Conservation (phyloP, 768 basidiomycete species). For the Rhodosporidiobolus odoratus region DNA sequence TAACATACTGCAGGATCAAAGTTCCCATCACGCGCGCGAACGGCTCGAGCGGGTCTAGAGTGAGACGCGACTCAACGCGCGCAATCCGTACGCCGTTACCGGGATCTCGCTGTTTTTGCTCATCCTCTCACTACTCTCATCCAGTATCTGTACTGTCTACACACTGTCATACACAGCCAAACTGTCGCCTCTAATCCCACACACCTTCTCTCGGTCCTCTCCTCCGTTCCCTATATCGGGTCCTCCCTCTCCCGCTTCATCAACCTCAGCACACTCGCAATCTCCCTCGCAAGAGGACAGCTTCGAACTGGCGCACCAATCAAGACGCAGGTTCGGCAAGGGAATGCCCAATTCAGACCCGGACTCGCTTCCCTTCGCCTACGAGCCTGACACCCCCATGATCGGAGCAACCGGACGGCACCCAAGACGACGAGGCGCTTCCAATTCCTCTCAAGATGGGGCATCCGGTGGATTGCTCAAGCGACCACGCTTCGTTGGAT, state of each 20-base stretch:
- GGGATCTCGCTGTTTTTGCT: too few relatives aligned
- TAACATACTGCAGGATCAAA: too few relatives aligned
- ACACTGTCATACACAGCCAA: too few relatives aligned
- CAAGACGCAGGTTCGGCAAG: background rate
- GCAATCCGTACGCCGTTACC: too few relatives aligned
- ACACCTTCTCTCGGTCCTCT: background rate
- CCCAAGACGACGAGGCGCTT: constrained; percentile 4
- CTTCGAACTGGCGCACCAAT: constrained; percentile 4
- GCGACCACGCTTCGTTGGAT: constrained; percentile 27
- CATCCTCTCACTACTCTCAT: too few relatives aligned
- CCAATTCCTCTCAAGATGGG: background rate
- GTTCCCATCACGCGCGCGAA: too few relatives aligned
- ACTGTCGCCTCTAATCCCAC: constrained; percentile 3
- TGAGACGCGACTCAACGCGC: too few relatives aligned
- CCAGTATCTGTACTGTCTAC: too few relatives aligned
- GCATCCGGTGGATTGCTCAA: constrained; percentile 4
- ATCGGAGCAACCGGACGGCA: background rate
- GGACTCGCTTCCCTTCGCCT: constrained; percentile 22
- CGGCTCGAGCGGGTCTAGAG: too few relatives aligned
- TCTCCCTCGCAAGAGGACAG: constrained; percentile 7
- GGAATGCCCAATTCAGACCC: background rate
- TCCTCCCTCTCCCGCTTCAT: background rate
- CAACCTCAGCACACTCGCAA: background rate
- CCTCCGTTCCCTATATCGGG: background rate
- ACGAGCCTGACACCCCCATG: constrained; percentile 28